Evolutionary conservation across 78 protist genomes (phyloP), one percentile per base, ranked within the genome.

Genomic region (Dictyostelium intermedium): DNA sequence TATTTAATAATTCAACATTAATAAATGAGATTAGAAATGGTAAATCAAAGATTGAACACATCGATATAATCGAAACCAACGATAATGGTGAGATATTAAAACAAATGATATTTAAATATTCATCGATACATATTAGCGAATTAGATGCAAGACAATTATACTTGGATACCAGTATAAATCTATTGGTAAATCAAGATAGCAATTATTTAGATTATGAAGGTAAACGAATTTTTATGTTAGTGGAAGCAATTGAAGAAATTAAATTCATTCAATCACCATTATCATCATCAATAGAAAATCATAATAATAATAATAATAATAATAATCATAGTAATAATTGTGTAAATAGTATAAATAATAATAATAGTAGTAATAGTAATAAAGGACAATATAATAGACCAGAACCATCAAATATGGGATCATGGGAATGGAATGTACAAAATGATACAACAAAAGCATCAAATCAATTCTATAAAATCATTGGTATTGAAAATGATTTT

Each of bases 381-480:
- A 69, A 70, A 47, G 56, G 56, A 20, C 81, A 10, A 27, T 70
- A 30, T 66, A 72, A 32, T 60, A 84, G 77, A 79, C 91, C 32
- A 61, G 91, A 84, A 32, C 47, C 76, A 70, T 79, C 74, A 32
- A 74, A 85, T 13, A 32, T 85, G 53, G 91, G 91, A n/a, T 35
- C 82, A 27, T 85, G 91, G 91, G 91, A 85, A 85, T 73, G 80
- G 69, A 63, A 85, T 35, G 70, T 85, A 4, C 56, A 13, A 25
- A 32, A 74, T 16, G 77, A 85, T 14, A 32, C 43, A 6, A 85
- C 91, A 0, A 85, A 85, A 53, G 91, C 79, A 1, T 85, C 91
- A n/a, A 70, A 85, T n/a, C 82, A 85, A 35, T 53, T 85, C 23
- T 85, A 73, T 85, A 41, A 35, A 53, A 85, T 85, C 1, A 43